Conservation (phyloP, 2,329 filamentous ascomycete genomes). For the Geosmithia flava region DNA sequence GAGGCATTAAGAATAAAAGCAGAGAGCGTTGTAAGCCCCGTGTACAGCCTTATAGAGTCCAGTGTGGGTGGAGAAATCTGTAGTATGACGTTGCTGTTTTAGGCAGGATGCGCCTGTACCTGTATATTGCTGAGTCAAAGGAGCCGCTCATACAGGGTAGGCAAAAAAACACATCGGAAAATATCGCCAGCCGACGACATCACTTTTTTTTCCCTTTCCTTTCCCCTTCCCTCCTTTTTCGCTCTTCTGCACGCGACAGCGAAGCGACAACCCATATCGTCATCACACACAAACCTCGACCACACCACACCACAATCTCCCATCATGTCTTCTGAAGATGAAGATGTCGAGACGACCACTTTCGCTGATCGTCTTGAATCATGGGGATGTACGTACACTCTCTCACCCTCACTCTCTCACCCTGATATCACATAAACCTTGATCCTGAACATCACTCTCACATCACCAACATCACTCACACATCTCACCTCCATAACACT, state of each 20-base stretch:
- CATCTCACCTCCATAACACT: too few species aligned
- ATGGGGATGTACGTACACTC: background rate
- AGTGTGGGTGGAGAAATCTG: background rate
- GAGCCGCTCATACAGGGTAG: background rate
- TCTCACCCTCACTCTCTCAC: background rate
- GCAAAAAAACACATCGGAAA: background rate
- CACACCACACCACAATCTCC: too few species aligned
- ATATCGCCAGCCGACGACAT: background rate
- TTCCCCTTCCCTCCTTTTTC: background rate
- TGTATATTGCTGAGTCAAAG: background rate
- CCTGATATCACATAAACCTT: background rate
- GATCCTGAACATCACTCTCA: background rate
- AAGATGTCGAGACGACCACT: background rate
- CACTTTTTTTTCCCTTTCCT: background rate
- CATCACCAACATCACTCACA: too few species aligned
- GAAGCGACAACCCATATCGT: too few species aligned
- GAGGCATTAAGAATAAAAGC: too few species aligned
- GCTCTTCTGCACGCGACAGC: too few species aligned
- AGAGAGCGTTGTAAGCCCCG: too few species aligned
- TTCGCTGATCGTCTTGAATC: background rate
- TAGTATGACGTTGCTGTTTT: too few species aligned
- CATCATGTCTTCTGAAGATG: background rate
- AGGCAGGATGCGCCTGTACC: background rate
- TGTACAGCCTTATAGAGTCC: background rate
- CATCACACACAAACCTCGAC: too few species aligned